Percentiles rank a stretch among this genome's conserved stretches.
Evolutionary conservation across 768 basidiomycete genomes (phyloP).

Genomic region (Lactifluus rugatus): DNA sequence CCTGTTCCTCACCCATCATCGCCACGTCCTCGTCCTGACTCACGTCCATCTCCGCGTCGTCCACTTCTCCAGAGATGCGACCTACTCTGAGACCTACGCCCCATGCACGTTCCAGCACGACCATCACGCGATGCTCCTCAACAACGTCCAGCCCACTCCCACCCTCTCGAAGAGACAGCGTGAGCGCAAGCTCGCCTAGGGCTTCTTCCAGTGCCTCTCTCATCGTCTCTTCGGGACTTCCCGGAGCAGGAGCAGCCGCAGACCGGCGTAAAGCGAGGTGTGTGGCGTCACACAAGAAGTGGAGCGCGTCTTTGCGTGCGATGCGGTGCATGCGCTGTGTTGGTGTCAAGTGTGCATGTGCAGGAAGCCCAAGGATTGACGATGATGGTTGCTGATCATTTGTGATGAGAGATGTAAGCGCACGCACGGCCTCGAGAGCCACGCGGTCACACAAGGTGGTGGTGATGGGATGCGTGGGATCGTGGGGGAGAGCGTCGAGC

Average conservation of each 20-base stretch:
- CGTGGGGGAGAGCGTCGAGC: not conserved
- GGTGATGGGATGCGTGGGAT: not conserved
- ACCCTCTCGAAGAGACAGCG: not conserved
- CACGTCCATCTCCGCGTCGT: not conserved
- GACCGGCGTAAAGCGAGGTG: not conserved
- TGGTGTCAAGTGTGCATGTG: not conserved
- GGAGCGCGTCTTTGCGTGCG: slow-evolving; percentile 14
- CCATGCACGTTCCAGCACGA: slow-evolving; percentile 11
- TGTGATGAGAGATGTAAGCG: slow-evolving; percentile 1
- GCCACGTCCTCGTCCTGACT: not conserved
- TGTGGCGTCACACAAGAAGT: slow-evolving; percentile 7
- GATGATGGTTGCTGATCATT: not conserved
- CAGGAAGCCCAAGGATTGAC: too few relatives aligned
- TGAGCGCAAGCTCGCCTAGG: slow-evolving; percentile 7
- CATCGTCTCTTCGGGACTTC: not conserved
- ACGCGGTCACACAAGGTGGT: not conserved
- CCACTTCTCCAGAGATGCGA: not conserved
- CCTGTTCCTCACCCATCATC: not conserved
- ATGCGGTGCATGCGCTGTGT: slow-evolving; percentile 5
- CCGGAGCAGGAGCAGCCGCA: not conserved
- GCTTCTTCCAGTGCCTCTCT: not conserved
- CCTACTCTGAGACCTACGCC: slow-evolving; percentile 6
- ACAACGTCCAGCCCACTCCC: slow-evolving; percentile 3
- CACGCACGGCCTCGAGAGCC: slow-evolving; percentile 7
- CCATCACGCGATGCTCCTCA: slow-evolving; percentile 6